Conservation (phyloP, 352 stramenopile species). For the Globisporangium nunn region DNA sequence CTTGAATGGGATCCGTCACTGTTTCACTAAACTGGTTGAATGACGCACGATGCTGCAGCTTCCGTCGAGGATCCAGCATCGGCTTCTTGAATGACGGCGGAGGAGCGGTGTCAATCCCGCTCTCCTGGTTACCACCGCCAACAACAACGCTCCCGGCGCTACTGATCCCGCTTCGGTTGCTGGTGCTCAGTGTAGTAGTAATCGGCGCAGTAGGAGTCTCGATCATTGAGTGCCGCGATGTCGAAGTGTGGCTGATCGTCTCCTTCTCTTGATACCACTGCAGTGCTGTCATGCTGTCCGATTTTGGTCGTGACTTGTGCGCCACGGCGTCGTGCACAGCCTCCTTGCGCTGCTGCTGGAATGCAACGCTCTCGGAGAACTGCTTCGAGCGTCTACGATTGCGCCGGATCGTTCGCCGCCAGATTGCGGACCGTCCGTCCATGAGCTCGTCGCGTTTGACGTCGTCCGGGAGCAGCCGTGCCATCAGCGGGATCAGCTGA, state of each 20-base stretch:
- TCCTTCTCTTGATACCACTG: constrained; percentile 13
- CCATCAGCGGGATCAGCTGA: constrained; percentile 71
- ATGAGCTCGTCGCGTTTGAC: constrained; percentile 54
- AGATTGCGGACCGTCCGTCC: constrained; percentile 53
- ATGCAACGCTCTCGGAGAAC: constrained; percentile 65
- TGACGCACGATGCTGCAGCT: constrained; percentile 55
- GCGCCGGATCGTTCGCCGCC: constrained; percentile 45
- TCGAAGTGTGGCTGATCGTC: background rate
- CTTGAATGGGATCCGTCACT: constrained; percentile 44
- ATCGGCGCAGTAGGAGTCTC: constrained; percentile 17
- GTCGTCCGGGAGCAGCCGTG: constrained; percentile 55
- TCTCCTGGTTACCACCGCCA: constrained; percentile 18
- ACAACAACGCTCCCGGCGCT: constrained; percentile 12
- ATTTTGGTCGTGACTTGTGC: constrained; percentile 37
- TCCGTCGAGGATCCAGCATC: constrained; percentile 45
- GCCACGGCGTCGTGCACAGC: constrained; percentile 21
- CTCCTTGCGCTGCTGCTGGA: constrained; percentile 54
- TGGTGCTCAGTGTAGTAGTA: background rate
- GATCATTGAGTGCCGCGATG: constrained; percentile 25
- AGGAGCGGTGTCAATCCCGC: constrained; percentile 9
- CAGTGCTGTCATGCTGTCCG: constrained; percentile 26
- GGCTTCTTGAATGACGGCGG: constrained; percentile 20
- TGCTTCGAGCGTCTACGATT: constrained; percentile 72
- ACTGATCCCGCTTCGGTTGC: constrained; percentile 12
- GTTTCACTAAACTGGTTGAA: constrained; percentile 58